Percentiles rank a stretch among this genome's conserved stretches.
Conservation (phyloP, 2,329 filamentous ascomycete species). For the Ilyonectria robusta region DNA sequence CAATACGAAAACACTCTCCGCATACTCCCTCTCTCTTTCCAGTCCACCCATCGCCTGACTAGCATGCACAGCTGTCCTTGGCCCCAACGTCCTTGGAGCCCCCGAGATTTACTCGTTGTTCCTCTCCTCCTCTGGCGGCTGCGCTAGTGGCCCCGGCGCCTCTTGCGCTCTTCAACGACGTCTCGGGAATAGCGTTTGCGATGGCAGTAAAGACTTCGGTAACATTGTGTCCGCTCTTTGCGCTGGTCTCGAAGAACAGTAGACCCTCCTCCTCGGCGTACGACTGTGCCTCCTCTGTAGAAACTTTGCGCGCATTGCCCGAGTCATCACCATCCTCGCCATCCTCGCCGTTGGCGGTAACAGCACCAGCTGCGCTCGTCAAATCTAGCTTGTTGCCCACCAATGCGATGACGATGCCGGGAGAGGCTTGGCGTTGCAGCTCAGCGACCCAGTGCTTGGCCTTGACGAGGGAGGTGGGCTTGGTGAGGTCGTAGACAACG, state of each 20-base stretch:
- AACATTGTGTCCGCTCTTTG: slow-evolving; percentile 96
- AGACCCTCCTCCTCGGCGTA: slow-evolving; percentile 97
- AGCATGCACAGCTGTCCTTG: slow-evolving; percentile 95
- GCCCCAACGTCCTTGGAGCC: slow-evolving; percentile 80
- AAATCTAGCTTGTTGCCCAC: slow-evolving; percentile 98
- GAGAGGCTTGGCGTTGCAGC: slow-evolving; percentile 94
- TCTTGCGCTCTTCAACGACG: slow-evolving; percentile 89
- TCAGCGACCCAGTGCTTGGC: slow-evolving; percentile 99
- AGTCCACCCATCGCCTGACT: slow-evolving; percentile 34
- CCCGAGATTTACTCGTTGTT: slow-evolving; percentile 86
- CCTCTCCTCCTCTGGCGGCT: slow-evolving; percentile 72
- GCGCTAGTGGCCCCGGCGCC: slow-evolving; percentile 76
- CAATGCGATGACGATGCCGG: slow-evolving; percentile 95
- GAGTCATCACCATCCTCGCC: slow-evolving; percentile 72
- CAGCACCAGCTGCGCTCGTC: slow-evolving; percentile 67
- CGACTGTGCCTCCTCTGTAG: slow-evolving; percentile 89
- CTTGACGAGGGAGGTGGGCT: slow-evolving; percentile 94
- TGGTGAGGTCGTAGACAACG: slow-evolving; percentile 98
- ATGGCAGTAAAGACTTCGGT: slow-evolving; percentile 98
- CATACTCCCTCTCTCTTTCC: slow-evolving; percentile 23
- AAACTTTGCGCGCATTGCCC: slow-evolving; percentile 87
- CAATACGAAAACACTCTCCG: slow-evolving; percentile 42
- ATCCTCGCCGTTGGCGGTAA: slow-evolving; percentile 60
- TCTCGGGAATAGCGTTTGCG: slow-evolving; percentile 97
- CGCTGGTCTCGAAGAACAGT: slow-evolving; percentile 97